Conservation (phyloP, 208 protist genomes). For the Porcisia deanei region DNA sequence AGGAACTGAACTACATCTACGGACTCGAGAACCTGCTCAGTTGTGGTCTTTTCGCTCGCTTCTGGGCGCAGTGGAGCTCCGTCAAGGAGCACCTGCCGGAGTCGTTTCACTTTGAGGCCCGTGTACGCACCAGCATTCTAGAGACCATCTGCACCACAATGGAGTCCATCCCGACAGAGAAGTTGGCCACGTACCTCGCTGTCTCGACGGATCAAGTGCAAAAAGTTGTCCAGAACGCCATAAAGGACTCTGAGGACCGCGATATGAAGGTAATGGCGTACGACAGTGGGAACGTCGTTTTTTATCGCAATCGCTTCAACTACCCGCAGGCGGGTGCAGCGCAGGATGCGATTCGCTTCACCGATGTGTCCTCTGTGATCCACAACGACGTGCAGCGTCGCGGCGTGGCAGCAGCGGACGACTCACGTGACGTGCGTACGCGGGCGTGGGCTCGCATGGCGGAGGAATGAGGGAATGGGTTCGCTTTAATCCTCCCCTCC, state of each 20-base stretch:
- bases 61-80: conserved; percentile 76
- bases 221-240: conserved; percentile 60
- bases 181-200: conserved; percentile 64
- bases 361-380: conserved; percentile 55
- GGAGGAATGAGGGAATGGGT: background rate
- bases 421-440: conserved; percentile 16
- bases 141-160: conserved; percentile 72
- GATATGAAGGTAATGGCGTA: conserved; percentile 50
- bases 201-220: conserved; percentile 48
- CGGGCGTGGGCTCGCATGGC: conserved; percentile 12
- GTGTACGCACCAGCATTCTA: conserved; percentile 77
- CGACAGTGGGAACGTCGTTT: conserved; percentile 51
- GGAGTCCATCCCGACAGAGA: conserved; percentile 47
- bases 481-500: background rate
- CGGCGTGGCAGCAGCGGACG: conserved; percentile 3
- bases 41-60: conserved; percentile 76
- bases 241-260: conserved; percentile 52
- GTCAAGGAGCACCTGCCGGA: conserved; percentile 70
- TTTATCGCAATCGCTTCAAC: conserved; percentile 75
- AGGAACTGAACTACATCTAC: conserved; percentile 83
- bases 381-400: conserved; percentile 22
- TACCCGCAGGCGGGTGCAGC: conserved; percentile 57
- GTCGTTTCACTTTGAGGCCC: conserved; percentile 78
- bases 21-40: conserved; percentile 89
- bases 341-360: conserved; percentile 67